Evolutionary conservation across 805 yeast genomes (phyloP), one percentile per base, ranked within the genome.

Genomic region (Candida suzukii): DNA sequence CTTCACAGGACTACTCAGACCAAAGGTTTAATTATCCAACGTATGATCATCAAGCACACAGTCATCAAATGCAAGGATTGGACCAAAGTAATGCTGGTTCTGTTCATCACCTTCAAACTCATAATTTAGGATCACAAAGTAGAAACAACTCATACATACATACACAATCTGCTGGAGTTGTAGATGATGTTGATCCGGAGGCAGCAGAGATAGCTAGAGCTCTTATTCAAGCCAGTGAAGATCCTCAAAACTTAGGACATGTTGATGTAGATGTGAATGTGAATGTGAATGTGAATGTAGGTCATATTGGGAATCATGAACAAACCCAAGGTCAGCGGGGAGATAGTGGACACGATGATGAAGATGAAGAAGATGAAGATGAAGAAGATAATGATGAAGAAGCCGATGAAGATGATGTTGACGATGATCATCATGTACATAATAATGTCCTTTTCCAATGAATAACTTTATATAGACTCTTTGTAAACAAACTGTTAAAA

Each of bases 161-260:
- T 29, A 3, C 32, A n/a, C 32, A 29, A 19, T 4, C 22, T 18
- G 4, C 18, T 12, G 13, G 79, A 0, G 81, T 76, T 7, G n/a
- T n/a, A n/a, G 83, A 78, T 53, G 81, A 83, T 33, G 46, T 40
- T 3, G 37, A 24, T 7, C 77, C 74, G 6, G 77, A 72, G 38
- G 83, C 77, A 48, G 74, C 78, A 30, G 83, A 77, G 37, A 80
- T 79, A 49, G 85, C 86, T 1, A 63, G 82, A 34, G 86, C 83
- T 0, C 61, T 79, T 49, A 77, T 79, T 38, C 82, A 77, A 45
- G 80, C 83, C 0, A 76, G 71, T 47, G 76, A 68, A 40, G 29
- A 24, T 14, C 6, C 29, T 66, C 53, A 13, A 10, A 18, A 13
- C 12, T 26, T 21, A 7, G 36, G 13, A 14, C 12, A 33, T 21